phyloP scores from a whole-genome alignment of 169 alveolate species.

The Babesia caballi region DNA sequence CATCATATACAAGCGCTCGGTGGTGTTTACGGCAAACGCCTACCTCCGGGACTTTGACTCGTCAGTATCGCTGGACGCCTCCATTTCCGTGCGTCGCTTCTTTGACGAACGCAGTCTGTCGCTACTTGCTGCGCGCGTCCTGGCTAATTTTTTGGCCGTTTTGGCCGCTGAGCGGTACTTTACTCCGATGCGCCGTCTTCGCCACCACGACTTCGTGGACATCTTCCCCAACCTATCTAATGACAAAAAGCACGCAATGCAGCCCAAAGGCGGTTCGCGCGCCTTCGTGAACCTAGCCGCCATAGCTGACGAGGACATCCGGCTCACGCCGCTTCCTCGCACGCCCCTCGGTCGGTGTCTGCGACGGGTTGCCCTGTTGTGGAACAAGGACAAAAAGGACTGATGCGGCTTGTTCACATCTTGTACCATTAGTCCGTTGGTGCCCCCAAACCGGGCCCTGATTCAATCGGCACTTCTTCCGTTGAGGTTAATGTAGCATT shows the following conservation, averaged over 20 bases:
- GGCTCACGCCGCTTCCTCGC: slow-evolving; percentile 1
- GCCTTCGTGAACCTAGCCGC: background rate
- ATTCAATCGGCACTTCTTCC: too few species aligned
- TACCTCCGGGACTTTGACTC: slow-evolving; percentile 8
- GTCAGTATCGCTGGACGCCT: slow-evolving; percentile 36
- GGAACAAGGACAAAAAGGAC: background rate
- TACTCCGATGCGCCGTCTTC: slow-evolving; percentile 26
- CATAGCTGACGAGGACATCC: background rate
- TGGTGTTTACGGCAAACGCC: background rate
- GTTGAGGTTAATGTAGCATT: too few species aligned
- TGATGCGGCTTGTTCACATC: too few species aligned
- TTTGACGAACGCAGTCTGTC: background rate
- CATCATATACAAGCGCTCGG: slow-evolving; percentile 1
- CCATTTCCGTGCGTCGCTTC: slow-evolving; percentile 23
- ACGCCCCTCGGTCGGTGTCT: slow-evolving; percentile 5
- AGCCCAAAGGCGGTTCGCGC: background rate
- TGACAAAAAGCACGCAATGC: background rate
- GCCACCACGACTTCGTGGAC: slow-evolving; percentile 34
- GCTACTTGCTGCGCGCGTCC: slow-evolving; percentile 15
- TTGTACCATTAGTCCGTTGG: too few species aligned
- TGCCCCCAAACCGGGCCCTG: too few species aligned
- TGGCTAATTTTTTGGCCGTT: slow-evolving; percentile 51
- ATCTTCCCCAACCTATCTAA: slow-evolving; percentile 24
- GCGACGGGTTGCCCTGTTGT: background rate
- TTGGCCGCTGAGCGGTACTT: slow-evolving; percentile 14